Percentiles rank a stretch among this genome's conserved stretches.
Conservation (phyloP, 2,329 filamentous ascomycete genomes). For the Cladophialophora bantiana region DNA sequence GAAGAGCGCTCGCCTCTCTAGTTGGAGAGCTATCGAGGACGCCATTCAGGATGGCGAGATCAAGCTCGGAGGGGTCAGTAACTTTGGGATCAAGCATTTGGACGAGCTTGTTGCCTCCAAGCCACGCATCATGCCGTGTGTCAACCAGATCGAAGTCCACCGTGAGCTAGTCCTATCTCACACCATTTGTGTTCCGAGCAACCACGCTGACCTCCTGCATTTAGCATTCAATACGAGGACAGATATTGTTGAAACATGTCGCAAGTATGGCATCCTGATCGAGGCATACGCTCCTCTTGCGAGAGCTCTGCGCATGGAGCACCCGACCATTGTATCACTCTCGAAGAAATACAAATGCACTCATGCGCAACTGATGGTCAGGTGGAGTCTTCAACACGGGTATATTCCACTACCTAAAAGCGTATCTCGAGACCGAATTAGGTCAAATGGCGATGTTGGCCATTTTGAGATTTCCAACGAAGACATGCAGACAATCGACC, state of each 20-base stretch:
- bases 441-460: conserved; percentile 69
- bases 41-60: conserved; percentile 75
- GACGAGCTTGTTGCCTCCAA: conserved; percentile 71
- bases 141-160: conserved; percentile 79
- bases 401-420: conserved; percentile 79
- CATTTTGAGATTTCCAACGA: conserved; percentile 42
- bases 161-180: not conserved
- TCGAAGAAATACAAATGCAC: conserved; percentile 73
- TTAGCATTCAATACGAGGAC: conserved; percentile 74
- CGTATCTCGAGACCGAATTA: conserved; percentile 65
- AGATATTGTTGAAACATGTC: conserved; percentile 71
- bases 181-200: not conserved
- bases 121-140: conserved; percentile 68
- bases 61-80: conserved; percentile 75
- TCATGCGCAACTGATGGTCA: conserved; percentile 75
- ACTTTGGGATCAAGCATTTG: conserved; percentile 77
- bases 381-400: conserved; percentile 79
- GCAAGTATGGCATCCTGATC: conserved; percentile 70
- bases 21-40: conserved; percentile 79
- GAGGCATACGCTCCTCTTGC: conserved; percentile 83
- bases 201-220: conserved; percentile 51
- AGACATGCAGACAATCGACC: conserved; percentile 61
- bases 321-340: conserved; percentile 68
- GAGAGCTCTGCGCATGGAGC: conserved; percentile 71
- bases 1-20: conserved; percentile 69